phyloP scores from a whole-genome alignment of 805 yeast genomes.

The Metschnikowia chrysomelidarum region DNA sequence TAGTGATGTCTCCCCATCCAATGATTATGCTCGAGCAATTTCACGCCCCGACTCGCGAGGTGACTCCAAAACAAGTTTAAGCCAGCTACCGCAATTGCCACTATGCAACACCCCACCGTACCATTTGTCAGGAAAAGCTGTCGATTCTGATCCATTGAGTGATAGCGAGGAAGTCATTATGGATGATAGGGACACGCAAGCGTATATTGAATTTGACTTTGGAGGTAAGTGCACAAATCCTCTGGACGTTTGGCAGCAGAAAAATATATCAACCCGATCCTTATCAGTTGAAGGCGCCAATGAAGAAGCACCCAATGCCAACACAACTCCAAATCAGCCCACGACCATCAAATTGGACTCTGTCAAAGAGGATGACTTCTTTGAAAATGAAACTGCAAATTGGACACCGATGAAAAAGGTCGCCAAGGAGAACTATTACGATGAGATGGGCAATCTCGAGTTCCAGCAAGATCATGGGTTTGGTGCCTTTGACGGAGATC shows the following conservation, averaged over 20 bases:
- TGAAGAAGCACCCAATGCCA: constrained; percentile 1
- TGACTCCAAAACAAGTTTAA: constrained; percentile 13
- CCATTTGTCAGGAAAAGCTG: too few relatives aligned
- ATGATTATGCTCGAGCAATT: constrained; percentile 7
- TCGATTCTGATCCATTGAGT: too few relatives aligned
- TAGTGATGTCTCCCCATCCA: too few relatives aligned
- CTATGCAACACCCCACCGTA: constrained; percentile 5
- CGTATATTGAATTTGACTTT: constrained; percentile 32
- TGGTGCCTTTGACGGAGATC: constrained; percentile 35
- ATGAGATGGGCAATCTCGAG: constrained; percentile 70
- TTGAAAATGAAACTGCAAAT: constrained; percentile 41
- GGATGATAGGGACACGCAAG: constrained; percentile 3
- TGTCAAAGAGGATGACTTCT: constrained; percentile 31
- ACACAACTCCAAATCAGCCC: neutral
- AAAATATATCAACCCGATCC: constrained; percentile 9
- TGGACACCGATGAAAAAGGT: constrained; percentile 91
- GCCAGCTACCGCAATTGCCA: constrained; percentile 17
- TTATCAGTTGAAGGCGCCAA: neutral
- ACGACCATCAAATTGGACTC: constrained; percentile 1
- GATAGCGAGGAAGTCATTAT: neutral
- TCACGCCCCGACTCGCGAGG: constrained; percentile 10
- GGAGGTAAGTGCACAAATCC: constrained; percentile 11
- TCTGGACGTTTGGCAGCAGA: constrained; percentile 11
- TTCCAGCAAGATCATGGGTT: constrained; percentile 28
- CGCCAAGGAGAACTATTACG: constrained; percentile 73